phyloP scores from a whole-genome alignment of 129 eudicot genomes.

The Kitagawia praeruptora region DNA sequence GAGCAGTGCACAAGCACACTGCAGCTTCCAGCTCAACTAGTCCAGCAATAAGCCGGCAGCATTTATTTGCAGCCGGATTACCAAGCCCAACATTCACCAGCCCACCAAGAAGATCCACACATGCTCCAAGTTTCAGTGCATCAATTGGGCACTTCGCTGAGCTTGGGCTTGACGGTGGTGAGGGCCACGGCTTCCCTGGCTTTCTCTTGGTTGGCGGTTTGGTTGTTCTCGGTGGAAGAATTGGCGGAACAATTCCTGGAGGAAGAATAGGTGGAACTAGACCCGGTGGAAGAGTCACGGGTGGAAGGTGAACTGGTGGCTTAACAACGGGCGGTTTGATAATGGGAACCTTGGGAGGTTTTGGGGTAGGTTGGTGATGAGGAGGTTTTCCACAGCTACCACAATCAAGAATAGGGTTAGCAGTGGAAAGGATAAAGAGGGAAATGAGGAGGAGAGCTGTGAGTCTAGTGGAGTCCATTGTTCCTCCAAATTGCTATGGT shows the following conservation, averaged over 20 bases:
- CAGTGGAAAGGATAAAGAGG: constrained; percentile 50
- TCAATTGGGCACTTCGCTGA: constrained; percentile 54
- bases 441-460: constrained; percentile 62
- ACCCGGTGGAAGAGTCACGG: constrained; percentile 19
- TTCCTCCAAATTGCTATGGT: background rate
- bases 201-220: constrained; percentile 10
- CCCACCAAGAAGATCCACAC: constrained; percentile 90
- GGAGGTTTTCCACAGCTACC: constrained; percentile 35
- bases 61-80: constrained; percentile 55
- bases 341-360: constrained; percentile 5
- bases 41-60: constrained; percentile 69
- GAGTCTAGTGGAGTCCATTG: constrained; percentile 45
- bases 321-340: background rate
- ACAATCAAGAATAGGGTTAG: constrained; percentile 55
- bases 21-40: constrained; percentile 80
- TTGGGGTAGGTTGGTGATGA: constrained; percentile 14
- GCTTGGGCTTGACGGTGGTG: constrained; percentile 24
- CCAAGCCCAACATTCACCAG: constrained; percentile 68
- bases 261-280: constrained; percentile 7
- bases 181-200: constrained; percentile 35
- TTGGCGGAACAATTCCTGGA: constrained; percentile 19
- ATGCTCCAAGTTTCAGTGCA: constrained; percentile 70
- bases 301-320: constrained; percentile 10
- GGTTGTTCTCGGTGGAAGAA: constrained; percentile 4
- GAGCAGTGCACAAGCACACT: constrained; percentile 68